Percentiles rank a stretch among this genome's conserved stretches.
Conservation (phyloP, 106 monocot species). For the Vanilla planifolia region DNA sequence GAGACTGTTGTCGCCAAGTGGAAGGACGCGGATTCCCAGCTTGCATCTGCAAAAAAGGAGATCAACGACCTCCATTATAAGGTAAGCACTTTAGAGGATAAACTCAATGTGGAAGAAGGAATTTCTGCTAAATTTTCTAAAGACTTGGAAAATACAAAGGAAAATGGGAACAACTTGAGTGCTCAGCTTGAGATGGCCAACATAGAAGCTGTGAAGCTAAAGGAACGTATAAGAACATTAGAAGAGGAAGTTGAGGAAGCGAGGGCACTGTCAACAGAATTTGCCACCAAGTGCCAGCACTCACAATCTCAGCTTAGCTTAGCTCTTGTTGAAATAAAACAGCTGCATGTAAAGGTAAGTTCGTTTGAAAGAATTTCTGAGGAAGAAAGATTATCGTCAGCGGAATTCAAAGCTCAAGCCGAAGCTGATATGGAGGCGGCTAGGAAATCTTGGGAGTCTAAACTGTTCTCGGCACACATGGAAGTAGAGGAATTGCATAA, state of each 20-base stretch:
- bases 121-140: not conserved
- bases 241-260: not conserved
- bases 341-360: constrained; percentile 24
- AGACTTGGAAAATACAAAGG: not conserved
- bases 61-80: not conserved
- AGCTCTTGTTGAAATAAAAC: constrained; percentile 13
- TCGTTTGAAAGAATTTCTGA: constrained; percentile 18
- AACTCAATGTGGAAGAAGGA: not conserved
- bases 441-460: not conserved
- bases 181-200: not conserved
- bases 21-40: not conserved
- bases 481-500: not conserved
- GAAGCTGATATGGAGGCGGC: not conserved
- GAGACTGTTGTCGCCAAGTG: not conserved
- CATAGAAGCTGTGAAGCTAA: not conserved
- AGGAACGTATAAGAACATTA: not conserved
- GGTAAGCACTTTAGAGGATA: not conserved
- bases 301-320: constrained; percentile 22
- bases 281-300: not conserved
- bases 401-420: constrained; percentile 9
- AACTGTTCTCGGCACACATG: not conserved
- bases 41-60: not conserved
- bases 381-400: constrained; percentile 17
- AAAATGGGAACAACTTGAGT: constrained; percentile 1
- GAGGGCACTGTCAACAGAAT: not conserved